phyloP scores from a whole-genome alignment of 148 eudicot genomes.

The Spergularia marina region DNA sequence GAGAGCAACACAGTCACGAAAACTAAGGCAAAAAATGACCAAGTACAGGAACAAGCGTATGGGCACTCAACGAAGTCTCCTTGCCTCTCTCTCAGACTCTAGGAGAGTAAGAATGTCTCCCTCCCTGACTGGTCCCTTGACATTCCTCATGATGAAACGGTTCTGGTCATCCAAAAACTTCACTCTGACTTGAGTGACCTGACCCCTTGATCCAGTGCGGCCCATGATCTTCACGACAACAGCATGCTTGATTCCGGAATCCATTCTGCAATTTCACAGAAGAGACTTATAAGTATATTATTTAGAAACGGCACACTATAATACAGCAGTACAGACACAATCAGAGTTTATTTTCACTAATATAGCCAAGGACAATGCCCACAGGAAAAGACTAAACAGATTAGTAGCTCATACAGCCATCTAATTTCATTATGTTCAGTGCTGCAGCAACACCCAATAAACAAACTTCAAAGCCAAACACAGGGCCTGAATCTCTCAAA shows the following conservation, averaged over 20 bases:
- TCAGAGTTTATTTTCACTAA: no score
- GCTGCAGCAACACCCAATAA: no score
- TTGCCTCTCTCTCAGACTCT: constrained; percentile 29
- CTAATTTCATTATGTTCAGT: no score
- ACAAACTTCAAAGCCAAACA: no score
- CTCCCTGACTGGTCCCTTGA: constrained; percentile 29
- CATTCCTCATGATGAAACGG: constrained; percentile 29
- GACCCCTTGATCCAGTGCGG: constrained; percentile 28
- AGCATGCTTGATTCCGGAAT: constrained; percentile 26
- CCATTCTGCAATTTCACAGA: constrained; percentile 19
- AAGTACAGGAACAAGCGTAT: not conserved
- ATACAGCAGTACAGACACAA: no score
- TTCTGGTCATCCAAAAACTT: constrained; percentile 23
- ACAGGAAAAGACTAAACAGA: no score
- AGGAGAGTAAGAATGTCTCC: constrained; percentile 28
- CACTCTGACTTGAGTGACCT: constrained; percentile 25
- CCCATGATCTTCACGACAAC: constrained; percentile 24
- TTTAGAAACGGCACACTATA: no score
- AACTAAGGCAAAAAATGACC: constrained; percentile 6
- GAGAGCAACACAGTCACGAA: not conserved
- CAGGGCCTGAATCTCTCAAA: no score
- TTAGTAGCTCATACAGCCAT: no score
- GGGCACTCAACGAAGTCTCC: constrained; percentile 23
- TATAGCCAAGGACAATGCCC: no score
- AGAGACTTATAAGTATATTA: no score